Percentiles rank a stretch among this genome's conserved stretches.
These are phyloP conservation scores for Alopecurus myosuroides DNA, from an alignment of 176 grass and related monocot species.

Conservation along the genomic window DNA sequence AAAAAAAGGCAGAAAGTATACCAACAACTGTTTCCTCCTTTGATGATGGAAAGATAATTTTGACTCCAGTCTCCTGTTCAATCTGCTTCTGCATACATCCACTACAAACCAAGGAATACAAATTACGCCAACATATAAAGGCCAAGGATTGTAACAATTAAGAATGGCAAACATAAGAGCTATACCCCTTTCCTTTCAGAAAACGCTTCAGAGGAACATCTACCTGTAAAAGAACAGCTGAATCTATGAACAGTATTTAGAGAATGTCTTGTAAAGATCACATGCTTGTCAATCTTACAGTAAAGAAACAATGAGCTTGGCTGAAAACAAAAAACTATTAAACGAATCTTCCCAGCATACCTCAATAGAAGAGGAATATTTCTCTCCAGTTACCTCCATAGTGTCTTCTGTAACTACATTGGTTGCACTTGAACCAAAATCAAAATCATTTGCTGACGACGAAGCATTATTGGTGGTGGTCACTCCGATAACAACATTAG, in stretches of 20 bases:
- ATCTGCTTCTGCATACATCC: conserved; percentile 72
- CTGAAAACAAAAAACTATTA: neutral
- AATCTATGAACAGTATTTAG: conserved; percentile 4
- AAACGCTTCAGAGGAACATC: conserved; percentile 61
- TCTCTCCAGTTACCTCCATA: conserved; percentile 1
- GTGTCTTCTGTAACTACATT: conserved; percentile 2
- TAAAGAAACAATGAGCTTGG: neutral
- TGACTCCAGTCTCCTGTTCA: conserved; percentile 67
- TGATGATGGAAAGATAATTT: conserved; percentile 65
- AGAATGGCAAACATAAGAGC: neutral
- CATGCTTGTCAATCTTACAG: neutral
- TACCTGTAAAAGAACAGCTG: conserved; percentile 47
- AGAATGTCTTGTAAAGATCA: neutral
- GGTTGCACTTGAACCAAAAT: neutral
- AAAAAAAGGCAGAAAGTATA: conserved; percentile 28
- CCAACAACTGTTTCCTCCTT: conserved; percentile 54
- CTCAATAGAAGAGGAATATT: conserved; percentile 33
- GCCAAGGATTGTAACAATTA: neutral
- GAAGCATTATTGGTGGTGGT: neutral
- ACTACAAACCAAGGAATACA: conserved; percentile 42
- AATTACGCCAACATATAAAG: neutral
- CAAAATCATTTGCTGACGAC: neutral
- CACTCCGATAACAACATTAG: conserved; percentile 28
- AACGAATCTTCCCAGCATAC: conserved; percentile 15
- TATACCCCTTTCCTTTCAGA: conserved; percentile 76